phyloP scores from a whole-genome alignment of 2,329 filamentous ascomycete genomes.

The Alternaria panax region DNA sequence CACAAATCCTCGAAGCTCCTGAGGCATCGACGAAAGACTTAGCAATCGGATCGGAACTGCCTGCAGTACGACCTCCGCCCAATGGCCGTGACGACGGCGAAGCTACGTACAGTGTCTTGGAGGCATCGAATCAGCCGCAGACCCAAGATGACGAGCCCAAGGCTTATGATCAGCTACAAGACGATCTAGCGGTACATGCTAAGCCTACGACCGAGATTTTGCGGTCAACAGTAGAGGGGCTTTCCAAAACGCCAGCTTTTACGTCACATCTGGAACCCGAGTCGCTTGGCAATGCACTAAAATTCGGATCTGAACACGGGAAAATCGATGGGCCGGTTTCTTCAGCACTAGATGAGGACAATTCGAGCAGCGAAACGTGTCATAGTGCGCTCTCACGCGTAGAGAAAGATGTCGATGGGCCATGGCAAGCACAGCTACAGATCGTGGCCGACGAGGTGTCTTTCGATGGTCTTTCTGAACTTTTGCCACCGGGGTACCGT shows the following conservation, averaged over 20 bases:
- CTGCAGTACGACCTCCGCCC: too few species aligned
- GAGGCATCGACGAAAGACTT: background rate
- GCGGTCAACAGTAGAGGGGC: background rate
- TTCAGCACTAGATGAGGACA: background rate
- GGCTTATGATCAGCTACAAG: background rate
- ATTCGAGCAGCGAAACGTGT: background rate
- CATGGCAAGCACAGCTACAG: conserved; percentile 3
- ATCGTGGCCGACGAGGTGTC: background rate
- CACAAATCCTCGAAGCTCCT: background rate
- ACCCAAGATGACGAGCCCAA: background rate
- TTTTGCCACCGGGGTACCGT: background rate
- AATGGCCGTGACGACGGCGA: too few species aligned
- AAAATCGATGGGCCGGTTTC: background rate
- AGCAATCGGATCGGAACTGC: background rate
- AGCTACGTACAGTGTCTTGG: background rate
- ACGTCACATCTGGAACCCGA: background rate
- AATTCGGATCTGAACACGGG: background rate
- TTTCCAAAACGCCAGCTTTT: background rate
- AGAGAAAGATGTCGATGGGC: background rate
- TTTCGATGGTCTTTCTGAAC: background rate
- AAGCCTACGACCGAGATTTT: background rate
- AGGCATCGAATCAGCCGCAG: background rate
- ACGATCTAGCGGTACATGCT: too few species aligned
- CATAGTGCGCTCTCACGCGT: background rate
- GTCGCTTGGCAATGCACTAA: background rate